Conservation (phyloP, 2,329 filamentous ascomycete species). For the Ophiostoma tasmaniense region DNA sequence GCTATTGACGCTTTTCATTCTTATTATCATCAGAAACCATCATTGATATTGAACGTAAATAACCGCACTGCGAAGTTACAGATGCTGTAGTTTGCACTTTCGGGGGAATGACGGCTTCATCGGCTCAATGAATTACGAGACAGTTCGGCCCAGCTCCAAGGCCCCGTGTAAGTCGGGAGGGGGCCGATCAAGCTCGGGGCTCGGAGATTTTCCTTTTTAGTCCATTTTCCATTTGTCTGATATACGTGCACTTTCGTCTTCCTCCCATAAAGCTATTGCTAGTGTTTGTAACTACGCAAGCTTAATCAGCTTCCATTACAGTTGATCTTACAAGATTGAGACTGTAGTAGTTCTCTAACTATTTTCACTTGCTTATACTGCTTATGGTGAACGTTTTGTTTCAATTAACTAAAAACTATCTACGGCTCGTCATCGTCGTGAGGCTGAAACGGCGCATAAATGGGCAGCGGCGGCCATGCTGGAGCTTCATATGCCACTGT, state of each 20-base stretch:
- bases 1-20: too few relatives aligned
- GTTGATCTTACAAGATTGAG: too few relatives aligned
- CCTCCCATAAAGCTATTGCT: neutral
- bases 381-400: too few relatives aligned
- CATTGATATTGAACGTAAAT: neutral
- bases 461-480: neutral
- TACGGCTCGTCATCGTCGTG: neutral
- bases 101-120: neutral
- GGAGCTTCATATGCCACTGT: neutral
- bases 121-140: neutral
- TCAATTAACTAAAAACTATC: too few relatives aligned
- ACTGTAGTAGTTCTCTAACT: too few relatives aligned
- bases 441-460: neutral
- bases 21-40: neutral
- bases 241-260: neutral
- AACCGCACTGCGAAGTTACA: neutral
- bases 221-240: neutral
- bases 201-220: neutral
- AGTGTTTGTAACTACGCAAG: neutral
- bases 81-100: neutral
- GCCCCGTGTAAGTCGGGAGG: neutral
- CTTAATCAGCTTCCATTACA: too few relatives aligned
- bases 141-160: neutral
- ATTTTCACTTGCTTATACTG: too few relatives aligned
- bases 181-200: neutral